Evolutionary conservation across 306 rosid species (phyloP).

Genomic region (Pyrus communis): DNA sequence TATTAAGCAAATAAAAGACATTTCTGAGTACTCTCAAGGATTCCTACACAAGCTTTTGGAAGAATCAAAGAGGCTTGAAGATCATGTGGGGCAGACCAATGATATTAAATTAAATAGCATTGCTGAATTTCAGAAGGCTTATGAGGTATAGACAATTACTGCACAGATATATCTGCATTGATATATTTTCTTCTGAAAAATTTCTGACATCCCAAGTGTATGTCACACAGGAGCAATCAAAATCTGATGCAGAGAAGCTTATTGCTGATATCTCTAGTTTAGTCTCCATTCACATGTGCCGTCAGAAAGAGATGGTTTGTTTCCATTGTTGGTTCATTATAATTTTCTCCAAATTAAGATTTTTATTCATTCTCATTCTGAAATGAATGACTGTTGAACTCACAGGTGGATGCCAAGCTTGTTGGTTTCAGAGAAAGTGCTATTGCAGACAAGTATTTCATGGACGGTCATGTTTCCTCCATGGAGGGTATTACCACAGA

Average conservation of each 20-base stretch:
- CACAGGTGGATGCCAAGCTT: conserved; percentile 75
- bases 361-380: background rate
- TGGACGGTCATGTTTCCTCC: conserved; percentile 68
- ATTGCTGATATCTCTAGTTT: conserved; percentile 72
- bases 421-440: conserved; percentile 61
- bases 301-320: conserved; percentile 75
- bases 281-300: conserved; percentile 57
- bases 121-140: conserved; percentile 72
- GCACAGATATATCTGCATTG: background rate
- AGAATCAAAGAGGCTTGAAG: conserved; percentile 62
- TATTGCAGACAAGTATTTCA: conserved; percentile 52
- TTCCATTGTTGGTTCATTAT: background rate
- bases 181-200: background rate
- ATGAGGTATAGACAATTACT: conserved; percentile 37
- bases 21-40: conserved; percentile 67
- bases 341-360: background rate
- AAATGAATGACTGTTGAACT: conserved; percentile 11
- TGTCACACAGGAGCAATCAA: conserved; percentile 68
- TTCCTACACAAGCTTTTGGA: conserved; percentile 50
- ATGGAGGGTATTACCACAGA: conserved; percentile 53
- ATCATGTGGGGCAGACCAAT: conserved; percentile 40
- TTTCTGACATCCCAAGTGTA: conserved; percentile 18
- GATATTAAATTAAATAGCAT: conserved; percentile 52
- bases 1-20: conserved; percentile 52
- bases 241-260: conserved; percentile 75